Conservation (phyloP, 2,329 filamentous ascomycete genomes). For the Cladosporium austrohemisphaericum region DNA sequence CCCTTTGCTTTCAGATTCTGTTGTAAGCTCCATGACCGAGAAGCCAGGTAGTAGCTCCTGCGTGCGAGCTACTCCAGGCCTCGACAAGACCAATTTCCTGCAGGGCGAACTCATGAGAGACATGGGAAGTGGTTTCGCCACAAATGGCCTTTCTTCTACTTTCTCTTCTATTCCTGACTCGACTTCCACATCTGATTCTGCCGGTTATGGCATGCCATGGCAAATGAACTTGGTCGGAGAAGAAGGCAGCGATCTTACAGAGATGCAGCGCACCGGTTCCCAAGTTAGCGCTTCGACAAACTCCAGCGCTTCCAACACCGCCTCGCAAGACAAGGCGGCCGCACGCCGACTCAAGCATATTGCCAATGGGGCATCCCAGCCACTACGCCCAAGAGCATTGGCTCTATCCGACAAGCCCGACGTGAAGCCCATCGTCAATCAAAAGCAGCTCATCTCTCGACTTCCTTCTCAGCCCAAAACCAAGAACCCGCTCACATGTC, state of each 20-base stretch:
- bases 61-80: constrained; percentile 22
- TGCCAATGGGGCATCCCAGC: constrained; percentile 23
- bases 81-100: constrained; percentile 22
- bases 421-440: constrained; percentile 3
- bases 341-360: constrained; percentile 30
- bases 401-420: constrained; percentile 10
- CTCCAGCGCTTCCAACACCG: constrained; percentile 7
- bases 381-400: constrained; percentile 34
- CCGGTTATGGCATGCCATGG: constrained; percentile 18
- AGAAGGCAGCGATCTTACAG: not conserved
- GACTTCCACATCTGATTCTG: constrained; percentile 5
- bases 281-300: constrained; percentile 21
- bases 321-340: constrained; percentile 20
- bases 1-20: constrained; percentile 26
- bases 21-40: constrained; percentile 23
- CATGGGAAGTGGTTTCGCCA: constrained; percentile 26
- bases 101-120: constrained; percentile 23
- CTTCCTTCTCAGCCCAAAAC: constrained; percentile 61
- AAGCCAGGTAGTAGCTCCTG: constrained; percentile 22
- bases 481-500: constrained; percentile 62
- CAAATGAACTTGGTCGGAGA: not conserved
- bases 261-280: constrained; percentile 24
- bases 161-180: constrained; percentile 19
- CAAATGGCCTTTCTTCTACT: constrained; percentile 23
- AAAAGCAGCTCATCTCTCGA: constrained; percentile 39